Conservation (phyloP, 768 basidiomycete genomes). For the Termitomyces eurrhizus region DNA sequence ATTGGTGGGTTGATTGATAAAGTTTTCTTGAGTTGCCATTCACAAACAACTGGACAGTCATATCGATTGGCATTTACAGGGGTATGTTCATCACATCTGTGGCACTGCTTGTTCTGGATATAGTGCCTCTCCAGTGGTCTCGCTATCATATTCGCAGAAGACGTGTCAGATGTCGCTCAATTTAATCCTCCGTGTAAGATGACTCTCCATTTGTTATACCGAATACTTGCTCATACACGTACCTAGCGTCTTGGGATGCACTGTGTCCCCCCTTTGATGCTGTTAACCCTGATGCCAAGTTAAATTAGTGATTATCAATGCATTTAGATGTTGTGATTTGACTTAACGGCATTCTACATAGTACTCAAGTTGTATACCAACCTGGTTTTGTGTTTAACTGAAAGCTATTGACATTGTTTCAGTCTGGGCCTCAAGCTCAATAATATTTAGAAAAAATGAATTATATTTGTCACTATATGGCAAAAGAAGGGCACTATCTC, state of each 20-base stretch:
- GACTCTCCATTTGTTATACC: neutral
- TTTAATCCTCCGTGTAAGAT: constrained; percentile 2
- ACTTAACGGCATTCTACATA: too few relatives aligned
- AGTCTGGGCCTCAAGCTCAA: too few relatives aligned
- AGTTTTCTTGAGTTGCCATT: neutral
- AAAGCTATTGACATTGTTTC: too few relatives aligned
- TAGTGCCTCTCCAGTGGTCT: constrained; percentile 23
- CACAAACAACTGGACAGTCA: constrained; percentile 27
- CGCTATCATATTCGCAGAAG: constrained; percentile 38
- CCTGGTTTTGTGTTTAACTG: too few relatives aligned
- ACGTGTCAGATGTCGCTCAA: constrained; percentile 12
- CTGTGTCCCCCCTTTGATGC: constrained; percentile 31
- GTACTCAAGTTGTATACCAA: too few relatives aligned
- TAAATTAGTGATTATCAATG: too few relatives aligned
- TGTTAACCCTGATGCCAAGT: neutral
- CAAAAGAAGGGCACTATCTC: too few relatives aligned
- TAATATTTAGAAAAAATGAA: too few relatives aligned
- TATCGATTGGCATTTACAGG: constrained; percentile 50
- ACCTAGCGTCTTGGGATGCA: constrained; percentile 27
- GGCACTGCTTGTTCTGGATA: neutral
- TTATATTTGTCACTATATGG: too few relatives aligned
- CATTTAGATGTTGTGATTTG: too few relatives aligned
- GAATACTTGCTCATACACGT: neutral
- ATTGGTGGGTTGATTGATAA: constrained; percentile 30
- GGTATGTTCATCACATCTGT: constrained; percentile 15